A percentile compares a stretch with the other conserved stretches of the same genome.
Evolutionary conservation across 2,329 filamentous ascomycete genomes (phyloP).

Genomic region (Xylaria multiplex): DNA sequence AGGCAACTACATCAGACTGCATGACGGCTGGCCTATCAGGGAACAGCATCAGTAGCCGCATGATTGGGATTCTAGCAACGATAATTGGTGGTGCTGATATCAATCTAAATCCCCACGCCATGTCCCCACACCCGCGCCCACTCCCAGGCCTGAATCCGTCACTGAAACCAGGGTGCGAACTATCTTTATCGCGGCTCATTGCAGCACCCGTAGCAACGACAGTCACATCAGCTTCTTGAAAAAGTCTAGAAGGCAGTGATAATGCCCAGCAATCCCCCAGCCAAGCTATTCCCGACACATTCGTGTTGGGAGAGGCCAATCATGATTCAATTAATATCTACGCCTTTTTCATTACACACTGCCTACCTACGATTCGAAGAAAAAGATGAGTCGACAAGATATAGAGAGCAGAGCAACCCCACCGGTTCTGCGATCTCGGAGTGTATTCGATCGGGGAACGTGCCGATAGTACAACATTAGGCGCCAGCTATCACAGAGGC

Average conservation of each 20-base stretch:
- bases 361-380: background rate
- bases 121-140: conserved; percentile 42
- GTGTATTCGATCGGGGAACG: background rate
- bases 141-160: conserved; percentile 35
- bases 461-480: conserved; percentile 12
- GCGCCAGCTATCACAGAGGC: conserved; percentile 26
- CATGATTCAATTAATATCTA: conserved; percentile 4
- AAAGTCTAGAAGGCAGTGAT: conserved; percentile 2
- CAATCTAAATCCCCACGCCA: conserved; percentile 33
- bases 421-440: conserved; percentile 33
- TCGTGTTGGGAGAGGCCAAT: conserved; percentile 8
- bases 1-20: conserved; percentile 41
- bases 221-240: conserved; percentile 10
- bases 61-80: conserved; percentile 40
- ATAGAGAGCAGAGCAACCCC: conserved; percentile 21
- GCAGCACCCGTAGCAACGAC: conserved; percentile 6
- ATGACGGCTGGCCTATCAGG: conserved; percentile 46
- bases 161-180: conserved; percentile 32
- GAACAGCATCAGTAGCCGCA: conserved; percentile 47
- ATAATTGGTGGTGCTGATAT: conserved; percentile 47
- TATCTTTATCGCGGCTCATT: conserved; percentile 29
- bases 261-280: background rate
- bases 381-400: conserved; percentile 6
- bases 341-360: conserved; percentile 6
- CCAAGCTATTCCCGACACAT: background rate